phyloP scores from a whole-genome alignment of 345 rosid species.

The Excoecaria cochinchinensis region DNA sequence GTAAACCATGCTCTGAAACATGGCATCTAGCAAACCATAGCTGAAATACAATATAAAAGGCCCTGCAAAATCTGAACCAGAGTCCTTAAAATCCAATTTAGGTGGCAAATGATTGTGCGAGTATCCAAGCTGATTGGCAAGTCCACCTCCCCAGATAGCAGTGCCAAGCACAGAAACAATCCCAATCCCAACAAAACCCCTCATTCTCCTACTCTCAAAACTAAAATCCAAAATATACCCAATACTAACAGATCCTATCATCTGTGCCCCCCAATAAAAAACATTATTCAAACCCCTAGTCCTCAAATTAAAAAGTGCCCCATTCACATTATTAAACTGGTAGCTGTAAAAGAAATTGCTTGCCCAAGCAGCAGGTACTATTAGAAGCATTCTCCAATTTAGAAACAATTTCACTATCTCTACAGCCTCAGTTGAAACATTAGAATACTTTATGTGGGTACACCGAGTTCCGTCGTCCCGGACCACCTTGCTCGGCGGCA shows the following conservation, averaged over 20 bases:
- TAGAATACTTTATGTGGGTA: conserved; percentile 47
- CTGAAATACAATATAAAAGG: conserved; percentile 76
- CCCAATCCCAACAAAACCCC: conserved; percentile 71
- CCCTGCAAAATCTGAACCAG: conserved; percentile 55
- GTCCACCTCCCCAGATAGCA: conserved; percentile 80
- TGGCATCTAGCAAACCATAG: conserved; percentile 80
- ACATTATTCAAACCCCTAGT: conserved; percentile 87
- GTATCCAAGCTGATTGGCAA: conserved; percentile 63
- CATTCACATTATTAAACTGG: conserved; percentile 81
- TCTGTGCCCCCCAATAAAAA: conserved; percentile 94
- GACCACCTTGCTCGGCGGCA: conserved; percentile 46
- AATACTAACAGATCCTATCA: conserved; percentile 70
- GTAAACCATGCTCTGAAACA: conserved; percentile 89
- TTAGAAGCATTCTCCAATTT: conserved; percentile 72
- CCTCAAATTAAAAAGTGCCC: conserved; percentile 57
- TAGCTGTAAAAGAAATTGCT: conserved; percentile 86
- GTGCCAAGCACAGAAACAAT: conserved; percentile 60
- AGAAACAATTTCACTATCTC: conserved; percentile 54
- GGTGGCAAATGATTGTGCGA: conserved; percentile 32
- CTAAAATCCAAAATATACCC: conserved; percentile 80
- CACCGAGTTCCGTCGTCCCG: conserved; percentile 52
- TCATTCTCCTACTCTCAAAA: conserved; percentile 56
- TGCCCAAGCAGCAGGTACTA: conserved; percentile 85
- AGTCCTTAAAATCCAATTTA: conserved; percentile 70
- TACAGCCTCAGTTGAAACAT: conserved; percentile 29